Percentiles rank a stretch among this genome's conserved stretches.
Conservation (phyloP, 1,284 basidiomycete genomes). For the Tremellales sp. region DNA sequence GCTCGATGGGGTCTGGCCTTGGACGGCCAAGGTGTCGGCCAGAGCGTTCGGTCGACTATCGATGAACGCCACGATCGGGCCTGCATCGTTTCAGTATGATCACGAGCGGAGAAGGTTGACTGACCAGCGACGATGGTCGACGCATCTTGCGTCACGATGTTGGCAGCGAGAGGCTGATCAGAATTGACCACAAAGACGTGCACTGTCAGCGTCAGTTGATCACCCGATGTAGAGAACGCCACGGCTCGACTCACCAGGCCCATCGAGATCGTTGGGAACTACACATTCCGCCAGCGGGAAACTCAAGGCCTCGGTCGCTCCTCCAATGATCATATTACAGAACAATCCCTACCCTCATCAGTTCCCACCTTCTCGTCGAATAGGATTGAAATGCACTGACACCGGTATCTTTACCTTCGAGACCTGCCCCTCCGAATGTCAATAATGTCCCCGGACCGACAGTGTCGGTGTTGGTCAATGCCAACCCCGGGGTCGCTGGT, state of each 20-base stretch:
- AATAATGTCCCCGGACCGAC: slow-evolving; percentile 59
- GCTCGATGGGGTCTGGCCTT: not conserved
- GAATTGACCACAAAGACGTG: slow-evolving; percentile 66
- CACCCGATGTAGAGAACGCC: no score
- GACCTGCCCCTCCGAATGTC: slow-evolving; percentile 59
- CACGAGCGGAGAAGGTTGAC: not conserved
- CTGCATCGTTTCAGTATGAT: not conserved
- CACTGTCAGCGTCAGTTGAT: no score
- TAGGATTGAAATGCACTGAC: slow-evolving; percentile 44
- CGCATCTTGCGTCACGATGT: slow-evolving; percentile 60
- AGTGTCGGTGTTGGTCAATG: slow-evolving; percentile 60
- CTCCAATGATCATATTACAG: slow-evolving; percentile 73
- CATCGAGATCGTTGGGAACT: slow-evolving; percentile 18
- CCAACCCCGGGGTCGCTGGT: slow-evolving; percentile 59
- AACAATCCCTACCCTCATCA: slow-evolving; percentile 54
- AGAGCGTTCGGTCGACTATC: slow-evolving; percentile 7
- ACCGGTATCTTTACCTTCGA: slow-evolving; percentile 52
- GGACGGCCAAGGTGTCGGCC: not conserved
- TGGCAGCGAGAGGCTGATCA: slow-evolving; percentile 57
- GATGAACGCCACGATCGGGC: slow-evolving; percentile 12
- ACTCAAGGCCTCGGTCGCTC: slow-evolving; percentile 56
- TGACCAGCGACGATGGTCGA: slow-evolving; percentile 61
- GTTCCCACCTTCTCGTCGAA: not conserved
- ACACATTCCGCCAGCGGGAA: slow-evolving; percentile 53
- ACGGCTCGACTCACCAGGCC: slow-evolving; percentile 13